Conservation (phyloP, 2,329 filamentous ascomycete species). For the Exophiala bonariae region DNA sequence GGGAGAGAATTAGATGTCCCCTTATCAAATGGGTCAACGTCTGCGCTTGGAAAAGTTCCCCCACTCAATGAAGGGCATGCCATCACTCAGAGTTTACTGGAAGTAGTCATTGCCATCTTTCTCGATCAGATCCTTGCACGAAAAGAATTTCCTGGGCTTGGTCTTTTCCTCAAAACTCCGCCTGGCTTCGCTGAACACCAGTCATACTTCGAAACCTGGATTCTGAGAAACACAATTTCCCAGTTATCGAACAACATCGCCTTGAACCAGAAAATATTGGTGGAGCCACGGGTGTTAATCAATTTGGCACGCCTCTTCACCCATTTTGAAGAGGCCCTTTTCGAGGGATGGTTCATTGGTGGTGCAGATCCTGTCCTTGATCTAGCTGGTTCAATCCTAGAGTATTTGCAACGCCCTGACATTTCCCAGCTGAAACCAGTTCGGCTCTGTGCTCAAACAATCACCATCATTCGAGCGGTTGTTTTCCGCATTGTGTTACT, state of each 20-base stretch:
- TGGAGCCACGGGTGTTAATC: slow-evolving; percentile 79
- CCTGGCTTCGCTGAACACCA: slow-evolving; percentile 94
- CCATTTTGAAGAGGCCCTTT: slow-evolving; percentile 85
- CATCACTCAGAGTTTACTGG: slow-evolving; percentile 73
- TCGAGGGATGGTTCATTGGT: slow-evolving; percentile 94
- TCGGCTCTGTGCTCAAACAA: slow-evolving; percentile 83
- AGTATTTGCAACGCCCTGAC: slow-evolving; percentile 85
- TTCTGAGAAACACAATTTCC: slow-evolving; percentile 73
- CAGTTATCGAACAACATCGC: slow-evolving; percentile 70
- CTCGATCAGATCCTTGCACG: slow-evolving; percentile 79
- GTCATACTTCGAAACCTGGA: slow-evolving; percentile 89
- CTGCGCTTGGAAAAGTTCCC: slow-evolving; percentile 38
- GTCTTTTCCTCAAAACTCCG: slow-evolving; percentile 81
- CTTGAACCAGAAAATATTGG: slow-evolving; percentile 68
- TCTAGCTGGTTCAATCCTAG: slow-evolving; percentile 79
- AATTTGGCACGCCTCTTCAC: slow-evolving; percentile 80
- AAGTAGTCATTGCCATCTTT: slow-evolving; percentile 77
- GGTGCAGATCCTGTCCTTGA: slow-evolving; percentile 82
- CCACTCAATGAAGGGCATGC: slow-evolving; percentile 61
- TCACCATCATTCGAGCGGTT: slow-evolving; percentile 71
- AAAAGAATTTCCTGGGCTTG: slow-evolving; percentile 89
- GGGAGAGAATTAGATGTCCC: slow-evolving; percentile 1
- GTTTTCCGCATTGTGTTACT: slow-evolving; percentile 79
- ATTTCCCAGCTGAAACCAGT: slow-evolving; percentile 80
- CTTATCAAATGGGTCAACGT: slow-evolving; percentile 58